Evolutionary conservation across 345 rosid genomes (phyloP).

Genomic region (Hypericum perforatum): DNA sequence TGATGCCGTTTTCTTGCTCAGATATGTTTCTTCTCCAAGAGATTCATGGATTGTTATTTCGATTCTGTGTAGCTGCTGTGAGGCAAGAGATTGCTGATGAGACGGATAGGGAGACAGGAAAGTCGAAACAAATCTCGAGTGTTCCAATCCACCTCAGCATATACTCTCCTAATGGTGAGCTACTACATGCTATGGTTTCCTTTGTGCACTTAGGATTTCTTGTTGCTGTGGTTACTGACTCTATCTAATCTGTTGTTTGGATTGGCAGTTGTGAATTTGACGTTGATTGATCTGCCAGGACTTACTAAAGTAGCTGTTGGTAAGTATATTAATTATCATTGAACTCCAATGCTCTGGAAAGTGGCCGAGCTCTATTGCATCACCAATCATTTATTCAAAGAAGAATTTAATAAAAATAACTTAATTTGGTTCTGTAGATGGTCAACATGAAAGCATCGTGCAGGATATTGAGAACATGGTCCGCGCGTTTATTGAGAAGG

Average conservation of each 20-base stretch:
- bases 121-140: constrained; percentile 63
- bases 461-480: constrained; percentile 90
- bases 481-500: constrained; percentile 82
- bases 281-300: constrained; percentile 92
- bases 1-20: background rate
- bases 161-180: constrained; percentile 84
- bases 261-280: constrained; percentile 83
- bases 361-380: background rate
- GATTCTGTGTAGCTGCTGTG: constrained; percentile 56
- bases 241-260: no score
- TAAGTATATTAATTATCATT: constrained; percentile 24
- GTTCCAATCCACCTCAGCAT: constrained; percentile 96
- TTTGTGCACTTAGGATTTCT: no score
- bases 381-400: constrained; percentile 3
- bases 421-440: constrained; percentile 41
- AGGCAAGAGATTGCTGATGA: constrained; percentile 86
- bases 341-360: constrained; percentile 1
- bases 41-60: constrained; percentile 7
- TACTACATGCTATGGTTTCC: background rate
- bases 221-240: no score
- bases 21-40: constrained; percentile 6
- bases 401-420: constrained; percentile 8
- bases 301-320: constrained; percentile 97
- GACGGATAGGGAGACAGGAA: constrained; percentile 95
- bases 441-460: constrained; percentile 85